Evolutionary conservation across 2,329 filamentous ascomycete species (phyloP).

Genomic region (Colletotrichum sp.): DNA sequence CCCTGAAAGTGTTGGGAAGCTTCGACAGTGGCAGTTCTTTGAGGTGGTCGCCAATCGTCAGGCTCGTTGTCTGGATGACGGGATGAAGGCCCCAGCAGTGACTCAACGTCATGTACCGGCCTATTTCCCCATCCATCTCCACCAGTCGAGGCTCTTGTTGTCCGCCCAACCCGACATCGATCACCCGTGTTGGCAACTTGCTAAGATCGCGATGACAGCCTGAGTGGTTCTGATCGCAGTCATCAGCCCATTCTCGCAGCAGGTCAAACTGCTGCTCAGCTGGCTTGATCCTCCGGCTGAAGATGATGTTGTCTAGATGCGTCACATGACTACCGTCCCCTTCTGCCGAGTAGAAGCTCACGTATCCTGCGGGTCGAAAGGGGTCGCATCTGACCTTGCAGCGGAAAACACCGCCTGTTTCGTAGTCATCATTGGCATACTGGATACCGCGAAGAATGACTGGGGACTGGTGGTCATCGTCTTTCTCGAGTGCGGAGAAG

Average conservation of each 20-base stretch:
- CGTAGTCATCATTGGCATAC: neutral
- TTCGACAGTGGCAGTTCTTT: neutral
- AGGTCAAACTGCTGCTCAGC: neutral
- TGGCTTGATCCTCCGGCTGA: neutral
- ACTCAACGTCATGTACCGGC: neutral
- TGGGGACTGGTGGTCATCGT: neutral
- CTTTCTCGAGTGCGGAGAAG: accelerated
- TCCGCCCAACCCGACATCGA: neutral
- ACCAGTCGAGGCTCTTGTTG: neutral
- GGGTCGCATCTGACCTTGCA: neutral
- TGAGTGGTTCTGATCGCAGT: neutral
- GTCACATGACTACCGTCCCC: accelerated
- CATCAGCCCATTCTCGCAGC: neutral
- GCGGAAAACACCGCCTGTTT: neutral
- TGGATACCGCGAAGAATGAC: neutral
- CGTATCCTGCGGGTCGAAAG: neutral
- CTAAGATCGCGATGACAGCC: neutral
- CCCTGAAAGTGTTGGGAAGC: neutral
- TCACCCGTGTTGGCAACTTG: neutral
- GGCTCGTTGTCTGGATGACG: neutral
- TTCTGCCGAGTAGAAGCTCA: neutral
- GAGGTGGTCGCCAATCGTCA: neutral
- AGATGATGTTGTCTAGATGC: neutral
- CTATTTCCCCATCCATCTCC: neutral
- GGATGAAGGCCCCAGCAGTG: neutral